A percentile compares a stretch with the other conserved stretches of the same genome.
Evolutionary conservation across 352 stramenopile genomes (phyloP).

Genomic region (Phytophthora nicotianae): DNA sequence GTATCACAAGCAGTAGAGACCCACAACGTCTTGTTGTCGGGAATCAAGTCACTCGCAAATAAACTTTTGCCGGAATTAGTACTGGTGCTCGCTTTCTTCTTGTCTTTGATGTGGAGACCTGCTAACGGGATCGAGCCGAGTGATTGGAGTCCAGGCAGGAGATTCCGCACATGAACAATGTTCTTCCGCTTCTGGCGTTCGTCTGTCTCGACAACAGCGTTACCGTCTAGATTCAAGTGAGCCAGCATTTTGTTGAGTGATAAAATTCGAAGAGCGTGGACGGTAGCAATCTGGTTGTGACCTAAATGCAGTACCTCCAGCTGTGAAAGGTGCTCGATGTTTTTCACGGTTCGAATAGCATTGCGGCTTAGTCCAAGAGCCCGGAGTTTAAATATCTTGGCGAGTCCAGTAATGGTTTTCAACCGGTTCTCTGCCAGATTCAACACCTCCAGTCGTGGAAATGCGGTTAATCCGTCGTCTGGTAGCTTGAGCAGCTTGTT

Average conservation of each 20-base stretch:
- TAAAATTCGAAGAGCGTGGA: slow-evolving; percentile 61
- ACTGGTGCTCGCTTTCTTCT: slow-evolving; percentile 41
- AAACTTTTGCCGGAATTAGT: slow-evolving; percentile 38
- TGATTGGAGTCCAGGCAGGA: slow-evolving; percentile 65
- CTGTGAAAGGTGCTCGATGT: slow-evolving; percentile 70
- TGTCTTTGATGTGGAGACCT: slow-evolving; percentile 58
- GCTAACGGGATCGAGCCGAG: slow-evolving; percentile 62
- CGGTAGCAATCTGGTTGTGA: slow-evolving; percentile 53
- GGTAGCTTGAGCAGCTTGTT: slow-evolving; percentile 65
- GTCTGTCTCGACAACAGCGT: slow-evolving; percentile 69
- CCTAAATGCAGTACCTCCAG: slow-evolving; percentile 65
- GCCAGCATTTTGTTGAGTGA: slow-evolving; percentile 77
- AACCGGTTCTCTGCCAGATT: slow-evolving; percentile 68
- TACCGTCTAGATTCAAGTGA: slow-evolving; percentile 78
- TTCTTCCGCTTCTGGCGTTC: slow-evolving; percentile 70
- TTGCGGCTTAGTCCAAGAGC: slow-evolving; percentile 70
- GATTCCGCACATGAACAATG: slow-evolving; percentile 79
- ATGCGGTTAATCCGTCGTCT: slow-evolving; percentile 52
- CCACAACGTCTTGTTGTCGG: slow-evolving; percentile 47
- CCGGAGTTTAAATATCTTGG: slow-evolving; percentile 60
- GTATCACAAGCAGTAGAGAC: slow-evolving; percentile 60
- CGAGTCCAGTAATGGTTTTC: slow-evolving; percentile 56
- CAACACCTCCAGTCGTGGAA: slow-evolving; percentile 72
- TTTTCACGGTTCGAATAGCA: slow-evolving; percentile 62
- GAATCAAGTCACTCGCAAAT: slow-evolving; percentile 51